A percentile compares a stretch with the other conserved stretches of the same genome.
phyloP scores from a whole-genome alignment of 1,284 basidiomycete species.

The Termitomyces sp. region DNA sequence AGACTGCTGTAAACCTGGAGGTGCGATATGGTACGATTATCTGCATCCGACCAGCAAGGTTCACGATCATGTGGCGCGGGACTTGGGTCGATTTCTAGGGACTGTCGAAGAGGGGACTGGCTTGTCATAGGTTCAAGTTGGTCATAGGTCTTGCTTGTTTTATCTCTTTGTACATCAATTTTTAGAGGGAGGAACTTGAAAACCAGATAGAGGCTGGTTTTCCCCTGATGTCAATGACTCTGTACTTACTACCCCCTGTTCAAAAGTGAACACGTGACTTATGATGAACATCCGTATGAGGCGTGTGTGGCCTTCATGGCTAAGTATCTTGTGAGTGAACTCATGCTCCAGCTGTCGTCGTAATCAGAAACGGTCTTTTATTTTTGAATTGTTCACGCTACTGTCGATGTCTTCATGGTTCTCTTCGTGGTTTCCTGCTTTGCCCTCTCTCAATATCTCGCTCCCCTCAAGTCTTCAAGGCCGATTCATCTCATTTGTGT shows the following conservation, averaged over 20 bases:
- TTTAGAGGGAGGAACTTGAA: not conserved
- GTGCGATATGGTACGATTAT: conserved; percentile 49
- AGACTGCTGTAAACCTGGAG: conserved; percentile 25
- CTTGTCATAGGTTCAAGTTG: not conserved
- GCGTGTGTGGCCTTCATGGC: not conserved
- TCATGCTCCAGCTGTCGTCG: not conserved
- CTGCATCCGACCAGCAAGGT: conserved; percentile 44
- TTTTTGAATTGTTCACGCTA: not conserved
- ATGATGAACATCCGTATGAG: not conserved
- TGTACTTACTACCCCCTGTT: too few species aligned
- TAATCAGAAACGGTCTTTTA: not conserved
- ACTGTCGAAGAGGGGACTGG: not conserved
- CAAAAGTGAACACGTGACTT: not conserved
- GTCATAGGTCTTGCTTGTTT: not conserved
- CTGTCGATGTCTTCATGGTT: conserved; percentile 31
- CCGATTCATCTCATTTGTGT: conserved; percentile 84
- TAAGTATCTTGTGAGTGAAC: not conserved
- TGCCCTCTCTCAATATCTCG: conserved; percentile 62
- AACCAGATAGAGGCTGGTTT: too few species aligned
- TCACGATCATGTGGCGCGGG: conserved; percentile 36
- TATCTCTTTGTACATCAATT: not conserved
- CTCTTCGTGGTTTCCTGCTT: conserved; percentile 54
- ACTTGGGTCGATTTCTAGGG: conserved; percentile 33
- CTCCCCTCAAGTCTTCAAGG: conserved; percentile 83
- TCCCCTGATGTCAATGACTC: too few species aligned